These are phyloP conservation scores for Volvariella surrecta DNA, from an alignment of 1,284 basidiomycete species.

Conservation along the genomic window DNA sequence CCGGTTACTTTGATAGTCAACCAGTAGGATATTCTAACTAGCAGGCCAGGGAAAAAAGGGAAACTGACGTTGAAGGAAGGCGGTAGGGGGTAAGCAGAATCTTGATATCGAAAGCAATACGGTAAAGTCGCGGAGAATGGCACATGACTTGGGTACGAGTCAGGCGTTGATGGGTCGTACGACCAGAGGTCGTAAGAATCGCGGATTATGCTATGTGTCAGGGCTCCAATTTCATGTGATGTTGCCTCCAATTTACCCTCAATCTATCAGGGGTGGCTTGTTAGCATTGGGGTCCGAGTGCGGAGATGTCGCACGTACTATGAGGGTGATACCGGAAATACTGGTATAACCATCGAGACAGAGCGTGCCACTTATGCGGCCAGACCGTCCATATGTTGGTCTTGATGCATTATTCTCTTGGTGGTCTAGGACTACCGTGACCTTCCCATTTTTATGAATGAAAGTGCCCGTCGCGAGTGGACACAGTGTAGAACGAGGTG, in stretches of 20 bases:
- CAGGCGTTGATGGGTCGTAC: slow-evolving; percentile 12
- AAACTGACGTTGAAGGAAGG: slow-evolving; percentile 37
- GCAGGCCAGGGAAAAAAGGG: slow-evolving; percentile 26
- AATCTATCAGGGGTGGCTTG: slow-evolving; percentile 27
- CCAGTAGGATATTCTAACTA: slow-evolving; percentile 29
- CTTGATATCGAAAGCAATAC: slow-evolving; percentile 29
- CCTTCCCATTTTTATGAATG: slow-evolving; percentile 23
- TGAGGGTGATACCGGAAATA: slow-evolving; percentile 32
- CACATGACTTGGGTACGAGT: slow-evolving; percentile 35
- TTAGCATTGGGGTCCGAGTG: slow-evolving; percentile 15
- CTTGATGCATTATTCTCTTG: slow-evolving; percentile 24
- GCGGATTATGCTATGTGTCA: slow-evolving; percentile 23
- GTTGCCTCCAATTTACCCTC: slow-evolving; percentile 38
- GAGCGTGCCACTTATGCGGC: slow-evolving; percentile 28
- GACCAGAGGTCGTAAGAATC: slow-evolving; percentile 35
- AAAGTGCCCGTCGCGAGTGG: slow-evolving; percentile 21
- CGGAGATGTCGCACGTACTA: slow-evolving; percentile 22
- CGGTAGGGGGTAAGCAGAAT: slow-evolving; percentile 30
- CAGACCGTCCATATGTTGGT: slow-evolving; percentile 28
- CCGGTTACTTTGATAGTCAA: slow-evolving; percentile 36
- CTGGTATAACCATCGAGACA: slow-evolving; percentile 28
- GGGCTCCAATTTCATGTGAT: slow-evolving; percentile 29
- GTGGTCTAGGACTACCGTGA: slow-evolving; percentile 27
- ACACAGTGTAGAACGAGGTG: slow-evolving; percentile 17
- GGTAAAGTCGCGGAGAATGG: slow-evolving; percentile 42